phyloP scores from a whole-genome alignment of 306 rosid species.

The Medicago lupulina region DNA sequence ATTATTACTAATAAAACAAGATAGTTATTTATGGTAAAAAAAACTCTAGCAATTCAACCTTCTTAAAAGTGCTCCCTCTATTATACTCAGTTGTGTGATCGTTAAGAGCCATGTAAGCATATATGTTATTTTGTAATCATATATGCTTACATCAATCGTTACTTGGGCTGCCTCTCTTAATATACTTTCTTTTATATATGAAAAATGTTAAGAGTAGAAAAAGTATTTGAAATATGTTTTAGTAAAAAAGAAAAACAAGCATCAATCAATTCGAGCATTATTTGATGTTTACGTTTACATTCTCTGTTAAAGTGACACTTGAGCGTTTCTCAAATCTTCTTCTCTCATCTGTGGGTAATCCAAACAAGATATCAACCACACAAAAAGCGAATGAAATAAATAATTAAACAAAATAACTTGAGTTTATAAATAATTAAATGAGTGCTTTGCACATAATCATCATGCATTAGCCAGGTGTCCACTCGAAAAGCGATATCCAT shows the following conservation, averaged over 20 bases:
- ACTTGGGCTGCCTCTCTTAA: too few relatives aligned
- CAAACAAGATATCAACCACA: slow-evolving; percentile 15
- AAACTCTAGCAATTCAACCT: too few relatives aligned
- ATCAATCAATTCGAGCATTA: background rate
- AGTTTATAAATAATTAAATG: slow-evolving; percentile 27
- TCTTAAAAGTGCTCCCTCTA: too few relatives aligned
- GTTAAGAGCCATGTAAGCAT: too few relatives aligned
- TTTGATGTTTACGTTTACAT: background rate
- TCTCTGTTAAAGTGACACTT: background rate
- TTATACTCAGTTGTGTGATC: too few relatives aligned
- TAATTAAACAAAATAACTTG: background rate
- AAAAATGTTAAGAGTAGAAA: too few relatives aligned
- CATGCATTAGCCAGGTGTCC: slow-evolving; percentile 25
- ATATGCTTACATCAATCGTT: too few relatives aligned
- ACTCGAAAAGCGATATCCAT: background rate
- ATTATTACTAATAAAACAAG: too few relatives aligned
- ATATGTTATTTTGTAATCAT: too few relatives aligned
- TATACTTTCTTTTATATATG: too few relatives aligned
- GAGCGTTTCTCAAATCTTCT: slow-evolving; percentile 26
- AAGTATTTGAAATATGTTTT: too few relatives aligned
- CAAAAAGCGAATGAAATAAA: background rate
- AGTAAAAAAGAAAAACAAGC: background rate
- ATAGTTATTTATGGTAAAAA: too few relatives aligned
- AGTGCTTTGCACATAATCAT: slow-evolving; percentile 10
- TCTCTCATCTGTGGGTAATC: background rate